A percentile compares a stretch with the other conserved stretches of the same genome.
These are phyloP conservation scores for Helianthus tuberosus DNA, from an alignment of 129 eudicot species.

Conservation along the genomic window DNA sequence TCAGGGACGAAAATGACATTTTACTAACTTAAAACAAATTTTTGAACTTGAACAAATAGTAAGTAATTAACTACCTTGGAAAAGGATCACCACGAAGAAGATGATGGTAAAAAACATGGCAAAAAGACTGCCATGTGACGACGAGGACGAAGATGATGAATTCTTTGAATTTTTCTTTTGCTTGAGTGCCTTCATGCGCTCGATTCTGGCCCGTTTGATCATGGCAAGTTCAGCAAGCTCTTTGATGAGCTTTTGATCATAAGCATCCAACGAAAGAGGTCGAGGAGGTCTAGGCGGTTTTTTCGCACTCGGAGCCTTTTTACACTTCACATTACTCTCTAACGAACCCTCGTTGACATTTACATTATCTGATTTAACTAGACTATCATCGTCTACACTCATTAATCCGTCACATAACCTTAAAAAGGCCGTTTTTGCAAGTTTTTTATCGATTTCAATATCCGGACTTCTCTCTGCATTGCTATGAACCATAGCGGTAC, in stretches of 20 bases:
- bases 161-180: slow-evolving; percentile 63
- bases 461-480: slow-evolving; percentile 29
- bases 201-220: slow-evolving; percentile 73
- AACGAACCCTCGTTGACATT: slow-evolving; percentile 21
- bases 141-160: slow-evolving; percentile 33
- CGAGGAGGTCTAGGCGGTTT: slow-evolving; percentile 73
- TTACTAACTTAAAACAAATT: too few species aligned
- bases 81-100: slow-evolving; percentile 59
- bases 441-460: slow-evolving; percentile 18
- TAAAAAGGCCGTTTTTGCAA: slow-evolving; percentile 25
- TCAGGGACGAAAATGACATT: too few species aligned
- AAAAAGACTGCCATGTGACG: slow-evolving; percentile 60
- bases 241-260: slow-evolving; percentile 78
- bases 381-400: slow-evolving; percentile 44
- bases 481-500: slow-evolving; percentile 21
- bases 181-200: slow-evolving; percentile 80
- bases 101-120: slow-evolving; percentile 70
- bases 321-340: slow-evolving; percentile 36
- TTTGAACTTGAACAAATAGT: background rate
- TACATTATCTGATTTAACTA: slow-evolving; percentile 6
- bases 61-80: slow-evolving; percentile 52
- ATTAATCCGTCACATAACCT: slow-evolving; percentile 37
- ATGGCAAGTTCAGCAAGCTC: slow-evolving; percentile 79
- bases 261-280: slow-evolving; percentile 70
- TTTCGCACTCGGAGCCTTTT: slow-evolving; percentile 47